Evolutionary conservation across 2,329 filamentous ascomycete species (phyloP), one percentile per base, ranked within the genome.

Genomic region (Ilyonectria robusta): DNA sequence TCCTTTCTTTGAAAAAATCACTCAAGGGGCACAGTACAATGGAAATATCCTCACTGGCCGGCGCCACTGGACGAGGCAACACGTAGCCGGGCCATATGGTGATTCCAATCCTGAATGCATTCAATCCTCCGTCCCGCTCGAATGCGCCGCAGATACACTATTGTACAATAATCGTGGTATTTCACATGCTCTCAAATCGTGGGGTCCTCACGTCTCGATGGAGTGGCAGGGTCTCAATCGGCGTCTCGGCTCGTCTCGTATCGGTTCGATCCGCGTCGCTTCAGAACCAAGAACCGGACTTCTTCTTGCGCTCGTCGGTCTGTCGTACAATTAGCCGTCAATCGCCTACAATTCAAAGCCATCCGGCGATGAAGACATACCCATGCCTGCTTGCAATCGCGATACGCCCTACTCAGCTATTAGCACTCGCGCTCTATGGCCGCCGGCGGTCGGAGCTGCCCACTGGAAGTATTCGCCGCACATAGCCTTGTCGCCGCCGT

Each of bases 391-490:
- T 98, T 98, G 83, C 95, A 98, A 70, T 97, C 94, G 66, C 94
- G 90, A 81, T 98, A 98, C 57, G 94, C 94, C 82, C 94, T 97
- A 71, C 62, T 8, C 26, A 19, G 17, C n/a, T 7, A 56, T 78
- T 62, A 79, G 72, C 67, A 46, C 31, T n/a, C 33, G 11, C 17
- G 10, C 31, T n/a, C 9, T 23, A 3, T 26, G 1, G 17, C 26
- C 37, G 56, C 17, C 9, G 4, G 4, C 6, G 11, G 9, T 8
- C 21, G 35, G 6, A 0, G 17, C 47, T 65, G 82, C 93, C 82
- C 80, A 98, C 94, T 98, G 94, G 78, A 99, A 98, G 79, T 97
- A 98, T 80, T 98, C 95, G 71, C 88, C 87, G 79, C 96, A 99
- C 92, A 98, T 93, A n/a, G 91, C 85, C 72, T 91, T 89, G 78